Evolutionary conservation across 2,329 filamentous ascomycete species (phyloP).

Genomic region (Colletotrichum brevisporum): DNA sequence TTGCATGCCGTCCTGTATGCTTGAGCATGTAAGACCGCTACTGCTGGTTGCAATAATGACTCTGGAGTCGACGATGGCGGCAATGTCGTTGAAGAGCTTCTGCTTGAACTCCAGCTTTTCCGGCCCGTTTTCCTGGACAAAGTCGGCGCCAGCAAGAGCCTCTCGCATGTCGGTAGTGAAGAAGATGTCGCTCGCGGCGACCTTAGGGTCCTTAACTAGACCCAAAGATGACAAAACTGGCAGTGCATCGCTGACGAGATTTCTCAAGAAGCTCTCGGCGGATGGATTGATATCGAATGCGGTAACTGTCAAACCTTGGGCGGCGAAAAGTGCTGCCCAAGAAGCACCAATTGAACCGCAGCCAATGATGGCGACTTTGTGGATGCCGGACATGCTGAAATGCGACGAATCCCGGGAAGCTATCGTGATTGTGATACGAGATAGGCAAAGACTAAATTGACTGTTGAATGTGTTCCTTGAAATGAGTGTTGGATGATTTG

Average conservation of each 20-base stretch:
- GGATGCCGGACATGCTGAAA: constrained; percentile 33
- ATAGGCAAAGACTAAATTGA: not conserved
- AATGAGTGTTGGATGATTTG: too few relatives aligned
- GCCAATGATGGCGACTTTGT: constrained; percentile 49
- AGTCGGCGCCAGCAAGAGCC: constrained; percentile 46
- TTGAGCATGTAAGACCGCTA: constrained; percentile 49
- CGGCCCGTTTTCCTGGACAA: constrained; percentile 57
- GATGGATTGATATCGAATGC: constrained; percentile 56
- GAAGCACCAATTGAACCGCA: constrained; percentile 53
- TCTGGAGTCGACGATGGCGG: constrained; percentile 46
- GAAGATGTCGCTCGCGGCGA: constrained; percentile 1
- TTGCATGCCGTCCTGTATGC: constrained; percentile 45
- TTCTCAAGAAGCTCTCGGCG: constrained; percentile 48
- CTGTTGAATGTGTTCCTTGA: not conserved
- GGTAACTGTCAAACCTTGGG: constrained; percentile 51
- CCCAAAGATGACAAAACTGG: constrained; percentile 30
- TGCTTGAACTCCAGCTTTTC: constrained; percentile 57
- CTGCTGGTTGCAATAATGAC: constrained; percentile 54
- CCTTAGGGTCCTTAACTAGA: not conserved
- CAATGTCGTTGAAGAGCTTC: constrained; percentile 52
- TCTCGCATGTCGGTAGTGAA: constrained; percentile 30
- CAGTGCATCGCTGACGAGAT: constrained; percentile 32
- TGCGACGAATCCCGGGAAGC: not conserved
- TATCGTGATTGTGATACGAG: not conserved
- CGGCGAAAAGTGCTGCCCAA: constrained; percentile 55